These are phyloP conservation scores for Raphanus raphanistrum DNA, from an alignment of 345 rosid species.

Conservation along the genomic window DNA sequence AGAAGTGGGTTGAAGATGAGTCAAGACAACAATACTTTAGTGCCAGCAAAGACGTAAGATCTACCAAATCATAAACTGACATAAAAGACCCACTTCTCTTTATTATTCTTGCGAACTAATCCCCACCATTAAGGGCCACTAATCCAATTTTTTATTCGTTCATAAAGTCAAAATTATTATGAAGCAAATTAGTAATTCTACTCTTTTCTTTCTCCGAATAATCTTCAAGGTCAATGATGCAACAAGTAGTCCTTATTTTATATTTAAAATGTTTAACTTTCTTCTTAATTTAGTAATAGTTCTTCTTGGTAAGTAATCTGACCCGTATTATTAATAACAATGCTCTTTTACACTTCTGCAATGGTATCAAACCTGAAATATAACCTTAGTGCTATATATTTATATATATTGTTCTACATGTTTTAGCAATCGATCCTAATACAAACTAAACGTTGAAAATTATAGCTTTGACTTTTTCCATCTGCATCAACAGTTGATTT, in stretches of 20 bases:
- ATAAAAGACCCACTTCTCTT: conserved; percentile 38
- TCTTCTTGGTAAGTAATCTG: conserved; percentile 10
- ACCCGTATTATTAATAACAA: background rate
- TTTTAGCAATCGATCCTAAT: background rate
- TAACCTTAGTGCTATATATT: background rate
- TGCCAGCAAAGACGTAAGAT: conserved; percentile 42
- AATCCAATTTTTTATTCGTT: conserved; percentile 21
- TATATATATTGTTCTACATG: conserved; percentile 8
- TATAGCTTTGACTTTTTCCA: conserved; percentile 19
- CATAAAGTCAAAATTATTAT: conserved; percentile 28
- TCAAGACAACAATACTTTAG: conserved; percentile 39
- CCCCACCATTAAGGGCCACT: conserved; percentile 44
- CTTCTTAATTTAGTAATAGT: background rate
- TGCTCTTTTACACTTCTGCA: background rate
- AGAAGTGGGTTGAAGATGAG: conserved; percentile 42
- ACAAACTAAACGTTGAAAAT: conserved; percentile 6
- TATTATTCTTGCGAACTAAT: conserved; percentile 33
- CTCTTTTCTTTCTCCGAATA: conserved; percentile 11
- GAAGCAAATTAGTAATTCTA: conserved; percentile 20
- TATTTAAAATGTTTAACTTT: background rate
- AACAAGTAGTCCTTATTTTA: conserved; percentile 19
- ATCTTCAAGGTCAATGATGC: conserved; percentile 33
- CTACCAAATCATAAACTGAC: conserved; percentile 38
- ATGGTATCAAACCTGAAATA: background rate
- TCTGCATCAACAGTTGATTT: conserved; percentile 25